Percentiles rank a stretch among this genome's conserved stretches.
Evolutionary conservation across 345 rosid species (phyloP).

Genomic region (Corymbia maculata): DNA sequence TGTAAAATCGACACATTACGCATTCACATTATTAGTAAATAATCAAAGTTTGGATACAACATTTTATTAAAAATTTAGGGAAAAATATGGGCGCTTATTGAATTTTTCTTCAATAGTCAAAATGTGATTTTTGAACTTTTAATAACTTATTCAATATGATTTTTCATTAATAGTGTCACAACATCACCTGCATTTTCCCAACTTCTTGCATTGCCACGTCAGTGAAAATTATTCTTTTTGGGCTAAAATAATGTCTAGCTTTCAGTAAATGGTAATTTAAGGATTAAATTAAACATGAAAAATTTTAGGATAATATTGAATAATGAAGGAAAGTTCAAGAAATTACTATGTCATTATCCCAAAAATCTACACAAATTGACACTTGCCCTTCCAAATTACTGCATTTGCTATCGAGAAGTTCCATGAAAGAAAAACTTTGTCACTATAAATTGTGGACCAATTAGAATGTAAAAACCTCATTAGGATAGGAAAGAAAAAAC

Average conservation of each 20-base stretch:
- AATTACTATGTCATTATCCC: background rate
- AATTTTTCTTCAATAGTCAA: no score
- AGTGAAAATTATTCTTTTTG: background rate
- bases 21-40: background rate
- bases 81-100: background rate
- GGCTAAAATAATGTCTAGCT: background rate
- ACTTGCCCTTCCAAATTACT: background rate
- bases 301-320: background rate
- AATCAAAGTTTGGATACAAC: background rate
- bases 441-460: background rate
- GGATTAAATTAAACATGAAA: background rate
- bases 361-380: background rate
- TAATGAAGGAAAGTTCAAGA: accelerated
- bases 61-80: background rate
- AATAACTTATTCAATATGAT: background rate
- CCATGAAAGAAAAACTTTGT: background rate
- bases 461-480: background rate
- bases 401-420: background rate
- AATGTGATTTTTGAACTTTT: background rate
- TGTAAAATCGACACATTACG: background rate
- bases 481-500: background rate
- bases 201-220: background rate
- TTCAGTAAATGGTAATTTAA: background rate
- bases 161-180: background rate
- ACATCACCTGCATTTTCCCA: background rate